Base-by-base conservation (phyloP, 2,329 filamentous ascomycete species). In the Penicillium sp. region DNA sequence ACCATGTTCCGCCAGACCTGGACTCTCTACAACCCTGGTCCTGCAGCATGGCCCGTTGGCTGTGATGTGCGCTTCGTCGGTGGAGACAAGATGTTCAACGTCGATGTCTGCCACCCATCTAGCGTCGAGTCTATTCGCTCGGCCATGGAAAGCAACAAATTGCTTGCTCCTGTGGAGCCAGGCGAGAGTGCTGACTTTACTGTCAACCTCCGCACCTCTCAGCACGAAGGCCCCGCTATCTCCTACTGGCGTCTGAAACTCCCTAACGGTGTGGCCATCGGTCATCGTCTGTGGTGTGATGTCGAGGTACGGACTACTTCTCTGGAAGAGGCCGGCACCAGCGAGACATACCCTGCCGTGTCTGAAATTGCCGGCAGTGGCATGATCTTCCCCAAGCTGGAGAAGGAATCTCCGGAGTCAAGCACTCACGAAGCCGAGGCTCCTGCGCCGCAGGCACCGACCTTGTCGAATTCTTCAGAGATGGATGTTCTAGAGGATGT, bases 221-320 rank as follows among this genome's bases (percentile, higher is more conserved):
- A 80, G 51, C 89, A 89, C 48, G 77, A 85, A 53, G 92, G 93
- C 54, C 90, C 88, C 74, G 82, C 87, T 58, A 94, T 96, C 69
- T 97, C 94, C 2, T 97, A 97, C 82, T 99, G 94, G 94, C 92
- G 93, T 61, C 80, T 99, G 64, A 95, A 92, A 66, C 87, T 90
- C 58, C 82, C 86, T 8, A 87, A 91, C 56, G 92, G 92, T 25
- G 80, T 83, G 62, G 89, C 91, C 63, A 97, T 97, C 64, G 94
- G 94, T 39, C 90, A 97, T 78, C 90, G 92, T 69, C 81, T 99
- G 47, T 99, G 93, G 93, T 97, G 93, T 71, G 92, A 97, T 64
- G 85, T 99, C 61, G 84, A 85, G 50, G 91, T 97, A 56, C 64
- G 70, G 62, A 67, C 60, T 23, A 57, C 60, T 39, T 44, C 63